phyloP scores from a whole-genome alignment of 2,329 filamentous ascomycete genomes.

The Xylaria sp. region DNA sequence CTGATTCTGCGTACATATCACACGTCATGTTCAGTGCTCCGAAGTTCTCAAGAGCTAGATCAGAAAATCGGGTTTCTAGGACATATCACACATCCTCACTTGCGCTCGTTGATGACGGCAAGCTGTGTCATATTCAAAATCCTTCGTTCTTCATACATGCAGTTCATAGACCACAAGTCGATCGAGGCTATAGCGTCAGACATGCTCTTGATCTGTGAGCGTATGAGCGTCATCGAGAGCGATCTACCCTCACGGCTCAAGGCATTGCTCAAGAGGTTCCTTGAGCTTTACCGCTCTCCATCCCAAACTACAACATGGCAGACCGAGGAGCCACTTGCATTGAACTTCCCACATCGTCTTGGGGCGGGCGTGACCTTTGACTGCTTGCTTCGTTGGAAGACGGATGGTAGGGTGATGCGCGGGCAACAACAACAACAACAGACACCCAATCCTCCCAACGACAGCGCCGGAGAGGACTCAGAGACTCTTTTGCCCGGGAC shows the following conservation, averaged over 20 bases:
- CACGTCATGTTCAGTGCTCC: conserved; percentile 60
- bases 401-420: conserved; percentile 40
- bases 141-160: conserved; percentile 58
- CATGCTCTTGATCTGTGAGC: conserved; percentile 53
- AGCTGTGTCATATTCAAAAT: conserved; percentile 59
- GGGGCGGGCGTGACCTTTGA: conserved; percentile 62
- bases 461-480: conserved; percentile 33
- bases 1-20: conserved; percentile 61
- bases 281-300: conserved; percentile 56
- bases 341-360: conserved; percentile 58
- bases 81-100: conserved; percentile 63
- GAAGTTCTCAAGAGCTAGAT: conserved; percentile 57
- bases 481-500: conserved; percentile 26
- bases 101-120: conserved; percentile 60
- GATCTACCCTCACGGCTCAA: conserved; percentile 61
- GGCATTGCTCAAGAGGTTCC: conserved; percentile 61
- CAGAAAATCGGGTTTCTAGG: conserved; percentile 52
- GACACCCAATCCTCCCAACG: conserved; percentile 21
- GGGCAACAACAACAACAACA: conserved; percentile 30
- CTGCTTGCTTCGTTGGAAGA: conserved; percentile 61
- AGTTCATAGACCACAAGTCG: conserved; percentile 42
- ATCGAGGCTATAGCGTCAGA: conserved; percentile 42
- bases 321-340: conserved; percentile 56
- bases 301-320: conserved; percentile 47
- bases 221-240: conserved; percentile 60